A percentile compares a stretch with the other conserved stretches of the same genome.
These are phyloP conservation scores for Hysterangium stoloniferum DNA, from an alignment of 768 basidiomycete genomes.

Conservation along the genomic window DNA sequence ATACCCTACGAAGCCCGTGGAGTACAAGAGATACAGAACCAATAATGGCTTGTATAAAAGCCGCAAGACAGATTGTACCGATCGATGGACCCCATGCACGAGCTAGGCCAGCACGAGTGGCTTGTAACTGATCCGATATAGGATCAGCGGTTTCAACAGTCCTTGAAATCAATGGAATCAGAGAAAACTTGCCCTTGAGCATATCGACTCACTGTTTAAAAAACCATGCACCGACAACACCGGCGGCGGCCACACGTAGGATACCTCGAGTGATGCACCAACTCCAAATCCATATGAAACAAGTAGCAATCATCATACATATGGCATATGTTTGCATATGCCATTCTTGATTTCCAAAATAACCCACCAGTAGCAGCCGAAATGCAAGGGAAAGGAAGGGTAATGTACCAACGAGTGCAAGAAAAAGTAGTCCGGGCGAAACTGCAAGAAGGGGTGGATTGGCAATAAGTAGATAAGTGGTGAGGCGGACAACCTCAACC, in stretches of 20 bases:
- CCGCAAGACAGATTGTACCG: slow-evolving; percentile 70
- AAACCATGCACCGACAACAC: slow-evolving; percentile 90
- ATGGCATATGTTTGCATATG: slow-evolving; percentile 61
- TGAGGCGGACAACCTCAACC: slow-evolving; percentile 39
- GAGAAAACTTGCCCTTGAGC: too few species aligned
- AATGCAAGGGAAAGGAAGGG: slow-evolving; percentile 76
- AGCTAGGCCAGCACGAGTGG: slow-evolving; percentile 67
- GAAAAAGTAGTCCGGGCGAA: slow-evolving; percentile 65
- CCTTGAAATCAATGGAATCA: too few species aligned
- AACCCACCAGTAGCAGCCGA: slow-evolving; percentile 67
- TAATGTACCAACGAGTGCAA: slow-evolving; percentile 59
- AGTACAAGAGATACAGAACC: slow-evolving; percentile 2
- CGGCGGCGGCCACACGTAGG: slow-evolving; percentile 66
- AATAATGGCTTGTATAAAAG: slow-evolving; percentile 68
- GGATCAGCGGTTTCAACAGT: slow-evolving; percentile 4
- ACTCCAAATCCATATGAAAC: slow-evolving; percentile 60
- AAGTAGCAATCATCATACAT: slow-evolving; percentile 54
- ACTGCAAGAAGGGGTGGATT: slow-evolving; percentile 72
- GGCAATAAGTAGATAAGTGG: slow-evolving; percentile 59
- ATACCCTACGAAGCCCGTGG: slow-evolving; percentile 5
- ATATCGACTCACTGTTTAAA: slow-evolving; percentile 59
- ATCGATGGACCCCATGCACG: slow-evolving; percentile 77
- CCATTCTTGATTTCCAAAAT: slow-evolving; percentile 40
- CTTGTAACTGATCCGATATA: slow-evolving; percentile 29
- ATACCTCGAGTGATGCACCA: slow-evolving; percentile 76